Conservation (phyloP, 257 asterid species). For the Penstemon eatonii region DNA sequence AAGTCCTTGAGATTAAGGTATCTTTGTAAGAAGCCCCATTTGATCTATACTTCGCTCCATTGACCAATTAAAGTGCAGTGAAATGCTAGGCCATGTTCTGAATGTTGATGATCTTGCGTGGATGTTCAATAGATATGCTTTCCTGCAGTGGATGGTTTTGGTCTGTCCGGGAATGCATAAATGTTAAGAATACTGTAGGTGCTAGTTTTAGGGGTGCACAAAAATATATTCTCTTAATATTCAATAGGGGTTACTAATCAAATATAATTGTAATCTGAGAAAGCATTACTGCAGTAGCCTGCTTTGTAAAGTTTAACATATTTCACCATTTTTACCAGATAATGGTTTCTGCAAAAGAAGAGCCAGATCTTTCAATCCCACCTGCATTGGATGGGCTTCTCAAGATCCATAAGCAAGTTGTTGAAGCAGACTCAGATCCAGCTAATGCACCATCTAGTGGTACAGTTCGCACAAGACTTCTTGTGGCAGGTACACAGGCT, state of each 20-base stretch:
- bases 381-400: conserved; percentile 92
- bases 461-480: conserved; percentile 70
- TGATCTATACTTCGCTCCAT: conserved; percentile 1
- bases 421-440: conserved; percentile 60
- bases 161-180: background rate
- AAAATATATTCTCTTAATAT: conserved; percentile 3
- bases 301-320: conserved; percentile 17
- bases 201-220: conserved; percentile 3
- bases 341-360: conserved; percentile 84
- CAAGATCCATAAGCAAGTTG: conserved; percentile 70
- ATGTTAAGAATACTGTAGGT: background rate
- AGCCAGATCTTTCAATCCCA: conserved; percentile 68
- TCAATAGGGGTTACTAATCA: background rate
- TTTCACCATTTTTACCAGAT: conserved; percentile 48
- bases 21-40: conserved; percentile 3
- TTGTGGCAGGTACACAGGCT: conserved; percentile 89
- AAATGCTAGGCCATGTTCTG: background rate
- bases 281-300: conserved; percentile 15
- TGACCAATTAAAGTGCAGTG: background rate
- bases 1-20: conserved; percentile 1
- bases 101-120: background rate
- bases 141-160: background rate
- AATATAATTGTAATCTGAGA: background rate
- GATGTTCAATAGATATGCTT: background rate
- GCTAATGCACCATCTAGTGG: conserved; percentile 50